These are phyloP conservation scores for Xylariaceae sp. DNA, from an alignment of 2,329 filamentous ascomycete species.

Conservation along the genomic window DNA sequence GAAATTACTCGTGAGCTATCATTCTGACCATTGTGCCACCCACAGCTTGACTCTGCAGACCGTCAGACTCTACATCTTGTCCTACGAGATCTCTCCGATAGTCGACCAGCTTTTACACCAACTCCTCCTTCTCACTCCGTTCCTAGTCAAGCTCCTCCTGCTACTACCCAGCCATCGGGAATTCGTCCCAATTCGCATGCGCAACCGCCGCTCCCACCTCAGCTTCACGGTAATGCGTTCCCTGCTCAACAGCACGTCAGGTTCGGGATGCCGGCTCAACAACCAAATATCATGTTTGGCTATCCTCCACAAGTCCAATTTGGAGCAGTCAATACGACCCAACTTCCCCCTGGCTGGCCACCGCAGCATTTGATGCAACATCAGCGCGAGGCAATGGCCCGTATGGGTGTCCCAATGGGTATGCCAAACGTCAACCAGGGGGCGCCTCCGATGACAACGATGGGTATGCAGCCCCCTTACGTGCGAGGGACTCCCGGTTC, in stretches of 20 bases:
- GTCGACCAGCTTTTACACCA: conserved; percentile 12
- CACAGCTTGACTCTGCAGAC: conserved; percentile 24
- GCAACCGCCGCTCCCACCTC: conserved; percentile 9
- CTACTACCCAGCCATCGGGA: conserved; percentile 9
- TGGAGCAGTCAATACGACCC: background rate
- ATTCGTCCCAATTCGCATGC: background rate
- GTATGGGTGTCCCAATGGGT: conserved; percentile 3
- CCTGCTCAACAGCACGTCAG: conserved; percentile 12
- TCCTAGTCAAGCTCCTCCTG: conserved; percentile 6
- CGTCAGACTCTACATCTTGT: conserved; percentile 30
- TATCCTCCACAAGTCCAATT: conserved; percentile 9
- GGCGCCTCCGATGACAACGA: conserved; percentile 33
- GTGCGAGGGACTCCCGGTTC: conserved; percentile 20
- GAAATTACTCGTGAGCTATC: background rate
- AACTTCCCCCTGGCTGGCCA: conserved; percentile 14
- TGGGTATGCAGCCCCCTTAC: conserved; percentile 22
- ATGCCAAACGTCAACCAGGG: conserved; percentile 37
- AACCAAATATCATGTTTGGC: conserved; percentile 18
- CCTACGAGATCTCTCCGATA: conserved; percentile 26
- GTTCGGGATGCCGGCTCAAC: conserved; percentile 9
- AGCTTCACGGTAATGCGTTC: conserved; percentile 8
- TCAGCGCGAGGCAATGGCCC: too few relatives aligned
- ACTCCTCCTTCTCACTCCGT: conserved; percentile 8
- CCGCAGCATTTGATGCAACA: conserved; percentile 12
- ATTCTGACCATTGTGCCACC: background rate